Base-by-base conservation (phyloP, 768 basidiomycete genomes). In the Boletus sp. region DNA sequence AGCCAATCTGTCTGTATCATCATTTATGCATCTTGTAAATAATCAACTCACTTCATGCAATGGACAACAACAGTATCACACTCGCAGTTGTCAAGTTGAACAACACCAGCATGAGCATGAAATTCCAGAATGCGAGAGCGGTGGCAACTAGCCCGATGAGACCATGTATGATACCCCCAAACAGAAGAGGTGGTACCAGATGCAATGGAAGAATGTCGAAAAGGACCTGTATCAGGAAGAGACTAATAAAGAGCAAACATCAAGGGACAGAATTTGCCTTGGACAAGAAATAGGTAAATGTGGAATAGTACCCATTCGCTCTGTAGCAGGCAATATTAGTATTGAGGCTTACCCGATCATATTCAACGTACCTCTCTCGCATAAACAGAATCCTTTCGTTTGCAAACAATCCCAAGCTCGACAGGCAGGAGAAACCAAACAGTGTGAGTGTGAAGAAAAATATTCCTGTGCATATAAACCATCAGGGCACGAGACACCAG, bases 401-500 rank as follows among this genome's bases (percentile, higher is more conserved):
- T 6, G 97, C 92, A 67, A 99, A 98, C 50, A 97, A 75, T 4
- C 93, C 91, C 50, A 99, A 76, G 53, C 95, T 98, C 10, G 94
- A 94, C 54, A 99, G 75, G 68, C 94, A 96, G 5, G 96, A 96
- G 75, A 99, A 98, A 3, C 94, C 97, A 63, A 99, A 98, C 9
- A 99, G 77, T 1, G 94, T 87, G n/a, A 99, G 78, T 4, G 94
- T 88, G 75, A 99, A 99, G 79, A 99, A 95, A 84, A 98, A 98
- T 52, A 98, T 82, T 9, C 95, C 92, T 83, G 72, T 8, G 18
- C 24, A 50, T 20, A 36, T 9, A 39, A 47, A 54, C 28, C 8
- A 24, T 56, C 24, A 50, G 14, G 20, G 30, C 44, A 37, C 46
- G 9, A 42, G 15, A 56, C 14, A 12, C 8, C n/a, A 18, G 1